These are phyloP conservation scores for Truncatella angustata DNA, from an alignment of 2,329 filamentous ascomycete genomes.

Conservation along the genomic window DNA sequence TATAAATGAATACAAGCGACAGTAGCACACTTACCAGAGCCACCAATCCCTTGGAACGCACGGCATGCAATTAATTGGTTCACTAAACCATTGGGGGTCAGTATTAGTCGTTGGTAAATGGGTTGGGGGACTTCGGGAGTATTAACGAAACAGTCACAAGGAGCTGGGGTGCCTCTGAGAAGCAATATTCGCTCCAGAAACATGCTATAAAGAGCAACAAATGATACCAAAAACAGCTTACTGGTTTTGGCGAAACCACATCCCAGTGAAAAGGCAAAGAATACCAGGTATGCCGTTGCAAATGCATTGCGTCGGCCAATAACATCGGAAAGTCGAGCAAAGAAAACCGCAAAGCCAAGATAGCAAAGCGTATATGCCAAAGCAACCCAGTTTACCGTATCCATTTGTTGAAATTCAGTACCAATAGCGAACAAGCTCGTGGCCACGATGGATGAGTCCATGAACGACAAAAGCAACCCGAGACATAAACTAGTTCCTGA, in stretches of 20 bases:
- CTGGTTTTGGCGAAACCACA: conserved; percentile 45
- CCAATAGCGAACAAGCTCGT: conserved; percentile 57
- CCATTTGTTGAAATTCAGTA: conserved; percentile 44
- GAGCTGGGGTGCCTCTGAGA: no score
- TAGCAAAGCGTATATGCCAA: conserved; percentile 56
- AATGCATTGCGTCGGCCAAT: conserved; percentile 53
- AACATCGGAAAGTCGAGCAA: conserved; percentile 54
- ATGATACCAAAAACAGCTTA: no score
- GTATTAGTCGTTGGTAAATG: no score
- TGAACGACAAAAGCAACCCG: conserved; percentile 55
- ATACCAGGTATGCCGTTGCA: conserved; percentile 48
- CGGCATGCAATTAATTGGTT: conserved; percentile 48
- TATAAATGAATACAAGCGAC: no score
- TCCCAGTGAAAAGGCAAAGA: conserved; percentile 55
- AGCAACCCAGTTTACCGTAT: conserved; percentile 51
- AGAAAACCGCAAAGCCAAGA: conserved; percentile 54
- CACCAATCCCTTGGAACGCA: conserved; percentile 50
- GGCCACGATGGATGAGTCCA: conserved; percentile 61
- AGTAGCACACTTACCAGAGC: conserved; percentile 38
- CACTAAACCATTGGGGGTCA: no score
- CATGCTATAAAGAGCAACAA: no score
- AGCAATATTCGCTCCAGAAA: no score
- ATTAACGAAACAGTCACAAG: no score
- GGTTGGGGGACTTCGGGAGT: no score
- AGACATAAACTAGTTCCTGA: conserved; percentile 39